Evolutionary conservation across 148 eudicot genomes (phyloP).

Genomic region (Vaccinium vitisidaea): DNA sequence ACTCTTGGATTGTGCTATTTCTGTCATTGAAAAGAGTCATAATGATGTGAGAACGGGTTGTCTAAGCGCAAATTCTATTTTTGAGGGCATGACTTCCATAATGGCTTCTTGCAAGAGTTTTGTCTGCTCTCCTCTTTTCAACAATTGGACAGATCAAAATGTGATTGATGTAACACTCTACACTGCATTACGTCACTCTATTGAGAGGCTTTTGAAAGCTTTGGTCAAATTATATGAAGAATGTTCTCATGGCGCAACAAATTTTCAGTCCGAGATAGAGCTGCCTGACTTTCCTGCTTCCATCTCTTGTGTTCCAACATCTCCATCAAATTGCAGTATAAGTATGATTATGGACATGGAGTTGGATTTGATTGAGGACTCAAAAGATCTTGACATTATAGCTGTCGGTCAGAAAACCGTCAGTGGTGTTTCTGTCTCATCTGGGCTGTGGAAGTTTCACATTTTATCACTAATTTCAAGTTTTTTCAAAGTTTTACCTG

Average conservation of each 20-base stretch:
- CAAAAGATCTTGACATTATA: slow-evolving; percentile 41
- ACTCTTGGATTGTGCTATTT: slow-evolving; percentile 56
- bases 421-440: slow-evolving; percentile 35
- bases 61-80: slow-evolving; percentile 40
- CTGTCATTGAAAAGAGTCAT: slow-evolving; percentile 42
- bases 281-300: slow-evolving; percentile 36
- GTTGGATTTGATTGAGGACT: slow-evolving; percentile 66
- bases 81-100: slow-evolving; percentile 45
- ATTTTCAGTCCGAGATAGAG: slow-evolving; percentile 33
- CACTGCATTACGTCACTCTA: slow-evolving; percentile 40
- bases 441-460: slow-evolving; percentile 55
- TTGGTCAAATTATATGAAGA: slow-evolving; percentile 53
- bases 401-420: slow-evolving; percentile 32
- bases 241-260: slow-evolving; percentile 34
- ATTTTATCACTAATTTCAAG: slow-evolving; percentile 53
- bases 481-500: slow-evolving; percentile 67
- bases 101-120: slow-evolving; percentile 56
- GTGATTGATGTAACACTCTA: slow-evolving; percentile 30
- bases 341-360: slow-evolving; percentile 68
- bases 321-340: slow-evolving; percentile 34
- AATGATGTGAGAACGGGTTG: slow-evolving; percentile 40
- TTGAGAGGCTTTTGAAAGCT: slow-evolving; percentile 62
- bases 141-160: slow-evolving; percentile 31
- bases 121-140: slow-evolving; percentile 54
- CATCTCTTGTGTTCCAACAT: slow-evolving; percentile 32